phyloP scores from a whole-genome alignment of 129 eudicot genomes.

The Lactuca saligna region DNA sequence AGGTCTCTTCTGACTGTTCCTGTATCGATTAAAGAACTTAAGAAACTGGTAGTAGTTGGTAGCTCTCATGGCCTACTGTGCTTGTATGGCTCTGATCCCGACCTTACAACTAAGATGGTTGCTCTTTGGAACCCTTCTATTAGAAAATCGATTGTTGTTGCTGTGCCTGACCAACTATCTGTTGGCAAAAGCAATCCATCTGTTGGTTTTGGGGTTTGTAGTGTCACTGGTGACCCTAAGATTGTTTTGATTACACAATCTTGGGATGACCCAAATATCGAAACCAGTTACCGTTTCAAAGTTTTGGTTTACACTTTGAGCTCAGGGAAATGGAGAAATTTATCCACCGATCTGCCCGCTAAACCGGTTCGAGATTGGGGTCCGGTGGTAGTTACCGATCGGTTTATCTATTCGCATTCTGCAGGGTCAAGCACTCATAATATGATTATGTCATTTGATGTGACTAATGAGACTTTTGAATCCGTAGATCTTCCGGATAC shows the following conservation, averaged over 20 bases:
- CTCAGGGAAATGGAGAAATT: not conserved
- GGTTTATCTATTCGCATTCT: not conserved
- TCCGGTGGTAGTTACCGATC: not conserved
- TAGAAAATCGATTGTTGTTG: not conserved
- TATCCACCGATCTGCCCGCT: not conserved
- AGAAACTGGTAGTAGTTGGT: not conserved
- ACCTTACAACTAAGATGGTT: not conserved
- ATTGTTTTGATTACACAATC: not conserved
- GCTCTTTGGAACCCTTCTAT: not conserved
- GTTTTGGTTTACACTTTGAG: conserved; percentile 3
- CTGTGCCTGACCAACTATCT: not conserved
- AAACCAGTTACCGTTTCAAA: too few relatives aligned
- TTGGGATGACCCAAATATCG: not conserved
- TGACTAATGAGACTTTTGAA: not conserved
- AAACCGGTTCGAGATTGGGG: not conserved
- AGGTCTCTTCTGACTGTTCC: not conserved
- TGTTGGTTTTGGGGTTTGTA: conserved; percentile 12
- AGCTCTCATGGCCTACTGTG: conserved; percentile 1
- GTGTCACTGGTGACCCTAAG: not conserved
- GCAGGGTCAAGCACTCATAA: not conserved
- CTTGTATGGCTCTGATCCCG: not conserved
- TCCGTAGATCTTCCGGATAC: not conserved
- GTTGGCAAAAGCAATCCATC: not conserved
- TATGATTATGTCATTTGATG: conserved; percentile 1
- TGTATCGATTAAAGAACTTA: not conserved